A percentile compares a stretch with the other conserved stretches of the same genome.
Evolutionary conservation across 306 rosid species (phyloP).

Genomic region (Oemleria cerasiformis): DNA sequence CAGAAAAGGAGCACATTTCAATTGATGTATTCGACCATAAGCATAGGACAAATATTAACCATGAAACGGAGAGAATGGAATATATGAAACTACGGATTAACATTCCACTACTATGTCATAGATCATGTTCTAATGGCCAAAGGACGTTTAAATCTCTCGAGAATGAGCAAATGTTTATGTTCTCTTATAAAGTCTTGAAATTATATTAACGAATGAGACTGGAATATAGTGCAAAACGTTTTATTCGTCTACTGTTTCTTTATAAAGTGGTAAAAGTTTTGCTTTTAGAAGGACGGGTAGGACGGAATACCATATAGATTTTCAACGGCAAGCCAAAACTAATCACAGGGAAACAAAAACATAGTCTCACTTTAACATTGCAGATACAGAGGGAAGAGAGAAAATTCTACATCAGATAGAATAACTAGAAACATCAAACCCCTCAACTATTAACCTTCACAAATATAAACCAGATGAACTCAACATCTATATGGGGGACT

Average conservation of each 20-base stretch:
- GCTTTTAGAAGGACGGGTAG: neutral
- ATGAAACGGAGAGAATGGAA: neutral
- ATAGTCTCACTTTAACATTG: neutral
- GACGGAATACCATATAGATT: neutral
- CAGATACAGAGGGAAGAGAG: neutral
- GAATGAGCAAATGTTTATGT: too few relatives aligned
- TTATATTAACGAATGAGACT: neutral
- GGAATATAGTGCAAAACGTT: too few relatives aligned
- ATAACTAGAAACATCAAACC: neutral
- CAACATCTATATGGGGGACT: neutral
- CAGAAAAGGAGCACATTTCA: slow-evolving; percentile 12
- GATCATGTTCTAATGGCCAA: neutral
- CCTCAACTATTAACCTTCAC: neutral
- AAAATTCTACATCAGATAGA: neutral
- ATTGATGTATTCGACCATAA: neutral
- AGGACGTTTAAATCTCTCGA: too few relatives aligned
- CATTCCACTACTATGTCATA: neutral
- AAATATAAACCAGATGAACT: neutral
- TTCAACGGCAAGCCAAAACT: neutral
- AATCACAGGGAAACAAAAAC: neutral
- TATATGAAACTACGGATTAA: neutral
- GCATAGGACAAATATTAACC: slow-evolving; percentile 4
- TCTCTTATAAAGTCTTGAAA: neutral
- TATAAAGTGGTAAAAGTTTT: too few relatives aligned
- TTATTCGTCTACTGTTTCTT: too few relatives aligned